Base-by-base conservation (phyloP, 768 basidiomycete genomes). In the Hygrocybe coccinea region DNA sequence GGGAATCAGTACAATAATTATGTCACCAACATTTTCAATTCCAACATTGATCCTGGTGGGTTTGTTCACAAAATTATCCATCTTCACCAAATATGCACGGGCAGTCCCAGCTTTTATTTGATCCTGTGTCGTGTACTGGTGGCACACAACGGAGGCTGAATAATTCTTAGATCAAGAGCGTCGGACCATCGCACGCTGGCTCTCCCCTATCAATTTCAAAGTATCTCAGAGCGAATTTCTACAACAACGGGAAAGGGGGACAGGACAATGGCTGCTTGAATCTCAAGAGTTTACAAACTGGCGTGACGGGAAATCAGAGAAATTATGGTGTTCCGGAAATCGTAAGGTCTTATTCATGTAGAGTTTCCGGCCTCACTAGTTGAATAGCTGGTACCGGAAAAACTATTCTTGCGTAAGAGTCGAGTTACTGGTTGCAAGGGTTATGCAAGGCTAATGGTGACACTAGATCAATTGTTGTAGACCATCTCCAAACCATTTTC, bases 281-380 rank as follows among this genome's bases (percentile, higher is more conserved):
- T 7, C 34, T 36, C 10, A 19, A 14, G n/a, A 9, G 7, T 56
- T 59, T 19, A 37, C 19, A 9, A 11, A 14, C 12, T 59, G 58
- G 58, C 5, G 25, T 19, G 39, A 17, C 10, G 41, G 19, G 12
- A 33, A 2, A 11, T 25, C 45, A 11, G 48, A 38, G 37, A 44
- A 3, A 14, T 47, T 59, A 19, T 59, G 58, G 58, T 59, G 58
- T 48, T 33, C 39, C 24, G 58, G 58, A 46, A 59, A 56, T 25
- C 58, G 58, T 59, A 49, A 41, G 58, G 38, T 44, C 3, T 36
- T 44, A 29, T n/a, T 34, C 15, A 29, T 9, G 14, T 17, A 7
- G 19, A 2, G 17, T 2, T 25, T 43, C 21, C 25, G 17, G 35
- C 43, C 8, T 52, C 33, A 19, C n/a, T 52, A 12, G 17, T 17